A percentile compares a stretch with the other conserved stretches of the same genome.
Conservation (phyloP, 352 stramenopile genomes). For the Phytopythium kandeliae region DNA sequence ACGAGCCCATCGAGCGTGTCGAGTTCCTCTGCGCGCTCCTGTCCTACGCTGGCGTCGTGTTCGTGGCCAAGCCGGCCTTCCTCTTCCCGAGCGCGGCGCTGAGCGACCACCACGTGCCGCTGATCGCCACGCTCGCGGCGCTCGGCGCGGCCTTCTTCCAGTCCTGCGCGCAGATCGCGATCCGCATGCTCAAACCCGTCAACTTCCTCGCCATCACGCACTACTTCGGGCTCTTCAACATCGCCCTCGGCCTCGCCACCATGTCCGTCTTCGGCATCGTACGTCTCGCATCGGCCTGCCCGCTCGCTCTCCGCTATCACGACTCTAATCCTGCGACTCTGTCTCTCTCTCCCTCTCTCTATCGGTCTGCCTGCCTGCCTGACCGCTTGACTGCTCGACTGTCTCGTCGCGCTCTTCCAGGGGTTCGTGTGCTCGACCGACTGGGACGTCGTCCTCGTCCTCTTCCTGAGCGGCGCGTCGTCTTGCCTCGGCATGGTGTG, state of each 20-base stretch:
- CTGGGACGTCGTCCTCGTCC: conserved; percentile 14
- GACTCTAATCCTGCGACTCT: too few relatives aligned
- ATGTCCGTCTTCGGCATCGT: conserved; percentile 28
- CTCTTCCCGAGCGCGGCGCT: conserved; percentile 23
- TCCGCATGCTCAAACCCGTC: conserved; percentile 41
- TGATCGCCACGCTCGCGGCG: conserved; percentile 30
- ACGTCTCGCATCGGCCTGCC: conserved; percentile 5
- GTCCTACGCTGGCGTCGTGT: conserved; percentile 58
- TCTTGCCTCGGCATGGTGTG: conserved; percentile 31
- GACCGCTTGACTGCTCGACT: neutral
- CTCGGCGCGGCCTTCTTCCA: conserved; percentile 39
- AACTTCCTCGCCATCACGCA: conserved; percentile 27
- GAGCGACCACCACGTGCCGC: conserved; percentile 7
- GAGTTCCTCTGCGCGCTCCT: conserved; percentile 40
- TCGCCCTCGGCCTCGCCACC: conserved; percentile 18
- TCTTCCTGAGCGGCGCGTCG: conserved; percentile 24
- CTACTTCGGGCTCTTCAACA: conserved; percentile 33
- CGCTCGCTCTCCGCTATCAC: too few relatives aligned
- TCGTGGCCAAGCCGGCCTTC: conserved; percentile 50
- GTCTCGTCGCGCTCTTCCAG: neutral
- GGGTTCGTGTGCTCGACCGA: conserved; percentile 2
- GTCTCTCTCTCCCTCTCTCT: too few relatives aligned
- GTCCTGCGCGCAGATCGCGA: conserved; percentile 44
- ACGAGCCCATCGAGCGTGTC: conserved; percentile 34
- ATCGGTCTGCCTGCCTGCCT: too few relatives aligned